A percentile compares a stretch with the other conserved stretches of the same genome.
Evolutionary conservation across 2,329 filamentous ascomycete genomes (phyloP).

Genomic region (Colletotrichum sp.): DNA sequence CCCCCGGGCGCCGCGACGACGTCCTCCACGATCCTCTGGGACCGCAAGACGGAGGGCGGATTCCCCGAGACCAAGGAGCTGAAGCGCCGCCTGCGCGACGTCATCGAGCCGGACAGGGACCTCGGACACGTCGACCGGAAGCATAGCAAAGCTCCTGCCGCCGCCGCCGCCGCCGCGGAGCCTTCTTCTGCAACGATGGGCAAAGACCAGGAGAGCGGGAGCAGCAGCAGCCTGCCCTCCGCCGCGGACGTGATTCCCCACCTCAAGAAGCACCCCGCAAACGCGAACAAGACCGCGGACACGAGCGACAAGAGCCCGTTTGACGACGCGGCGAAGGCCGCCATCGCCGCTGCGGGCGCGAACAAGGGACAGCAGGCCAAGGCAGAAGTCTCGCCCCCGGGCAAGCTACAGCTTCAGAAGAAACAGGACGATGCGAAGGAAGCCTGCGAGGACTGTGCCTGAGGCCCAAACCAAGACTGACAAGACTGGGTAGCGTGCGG

Average conservation of each 20-base stretch:
- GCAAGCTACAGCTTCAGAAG: background rate
- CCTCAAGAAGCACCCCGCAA: conserved; percentile 9
- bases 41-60: conserved; percentile 83
- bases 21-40: conserved; percentile 74
- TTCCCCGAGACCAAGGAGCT: conserved; percentile 95
- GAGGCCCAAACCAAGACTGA: background rate
- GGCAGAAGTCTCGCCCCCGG: background rate
- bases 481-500: background rate
- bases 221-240: background rate
- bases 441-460: conserved; percentile 18
- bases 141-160: conserved; percentile 26
- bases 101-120: conserved; percentile 78
- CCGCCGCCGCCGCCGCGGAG: background rate
- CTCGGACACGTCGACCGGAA: conserved; percentile 81
- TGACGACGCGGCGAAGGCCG: conserved; percentile 2
- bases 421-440: background rate
- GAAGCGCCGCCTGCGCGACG: conserved; percentile 82
- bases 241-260: background rate
- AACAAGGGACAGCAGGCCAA: conserved; percentile 19
- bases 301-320: background rate
- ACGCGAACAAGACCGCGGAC: background rate
- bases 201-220: background rate
- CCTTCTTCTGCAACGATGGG: background rate
- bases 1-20: conserved; percentile 28
- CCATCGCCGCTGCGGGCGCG: conserved; percentile 12